Conservation (phyloP, 176 grass and related monocot species). For the Oropetium thomaeum region DNA sequence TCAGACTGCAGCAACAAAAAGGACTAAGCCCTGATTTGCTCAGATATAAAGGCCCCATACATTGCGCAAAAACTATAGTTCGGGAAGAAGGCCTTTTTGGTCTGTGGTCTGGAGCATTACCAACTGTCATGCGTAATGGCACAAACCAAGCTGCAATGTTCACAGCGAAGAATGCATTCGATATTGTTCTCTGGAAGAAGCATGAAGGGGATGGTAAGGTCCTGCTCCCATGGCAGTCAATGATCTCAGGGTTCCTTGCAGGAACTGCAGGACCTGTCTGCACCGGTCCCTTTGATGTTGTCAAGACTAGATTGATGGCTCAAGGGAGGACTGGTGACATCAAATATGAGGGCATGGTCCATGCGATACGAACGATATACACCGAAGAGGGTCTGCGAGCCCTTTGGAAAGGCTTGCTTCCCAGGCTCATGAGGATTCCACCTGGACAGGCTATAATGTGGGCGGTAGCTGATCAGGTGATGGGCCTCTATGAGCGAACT, state of each 20-base stretch:
- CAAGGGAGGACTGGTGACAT: constrained; percentile 65
- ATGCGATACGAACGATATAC: constrained; percentile 77
- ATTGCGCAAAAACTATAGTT: constrained; percentile 76
- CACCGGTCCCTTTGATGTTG: constrained; percentile 88
- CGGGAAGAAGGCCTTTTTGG: constrained; percentile 78
- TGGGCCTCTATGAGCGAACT: constrained; percentile 79
- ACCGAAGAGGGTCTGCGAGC: constrained; percentile 72
- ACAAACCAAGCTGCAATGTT: constrained; percentile 99
- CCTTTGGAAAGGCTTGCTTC: constrained; percentile 92
- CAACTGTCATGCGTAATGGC: constrained; percentile 94
- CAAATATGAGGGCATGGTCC: constrained; percentile 82
- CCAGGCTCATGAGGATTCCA: constrained; percentile 98
- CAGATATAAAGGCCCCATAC: constrained; percentile 80
- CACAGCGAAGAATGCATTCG: constrained; percentile 87
- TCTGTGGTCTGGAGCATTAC: constrained; percentile 79
- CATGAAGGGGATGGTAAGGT: constrained; percentile 78
- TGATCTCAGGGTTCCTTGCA: constrained; percentile 95
- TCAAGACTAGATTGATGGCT: constrained; percentile 94
- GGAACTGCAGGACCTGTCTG: constrained; percentile 93
- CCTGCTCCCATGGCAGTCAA: constrained; percentile 91
- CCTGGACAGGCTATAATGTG: constrained; percentile 99
- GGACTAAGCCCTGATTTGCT: constrained; percentile 73
- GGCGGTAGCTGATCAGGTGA: constrained; percentile 92
- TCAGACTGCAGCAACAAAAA: constrained; percentile 89
- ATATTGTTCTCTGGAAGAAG: constrained; percentile 90